A percentile compares a stretch with the other conserved stretches of the same genome.
Evolutionary conservation across 345 rosid genomes (phyloP).

Genomic region (Diplotaxis tenuifolia): DNA sequence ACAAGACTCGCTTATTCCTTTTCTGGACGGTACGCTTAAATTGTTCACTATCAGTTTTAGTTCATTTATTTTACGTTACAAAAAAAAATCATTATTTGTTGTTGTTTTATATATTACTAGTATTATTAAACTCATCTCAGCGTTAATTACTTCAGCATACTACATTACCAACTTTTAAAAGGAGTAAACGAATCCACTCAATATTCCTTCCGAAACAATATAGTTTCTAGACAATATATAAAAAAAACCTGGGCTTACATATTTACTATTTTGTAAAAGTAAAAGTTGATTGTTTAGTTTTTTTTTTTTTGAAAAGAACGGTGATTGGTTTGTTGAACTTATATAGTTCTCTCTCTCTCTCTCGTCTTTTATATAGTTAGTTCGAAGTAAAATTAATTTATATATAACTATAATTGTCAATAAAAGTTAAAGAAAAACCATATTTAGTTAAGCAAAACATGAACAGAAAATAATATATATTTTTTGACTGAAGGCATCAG

Average conservation of each 20-base stretch:
- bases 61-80: neutral
- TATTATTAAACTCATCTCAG: neutral
- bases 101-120: neutral
- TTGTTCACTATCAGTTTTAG: neutral
- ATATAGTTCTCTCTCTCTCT: too few species aligned
- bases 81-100: neutral
- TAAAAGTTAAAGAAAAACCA: neutral
- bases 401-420: neutral
- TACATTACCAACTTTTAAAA: neutral
- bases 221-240: neutral
- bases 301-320: too few species aligned
- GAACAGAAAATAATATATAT: neutral
- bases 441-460: neutral
- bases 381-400: too few species aligned
- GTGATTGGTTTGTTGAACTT: too few species aligned
- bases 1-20: neutral
- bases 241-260: too few species aligned
- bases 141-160: neutral
- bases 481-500: too few species aligned
- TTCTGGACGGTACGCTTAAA: neutral
- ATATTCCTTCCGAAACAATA: neutral
- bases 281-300: too few species aligned
- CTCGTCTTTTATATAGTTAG: too few species aligned
- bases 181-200: neutral
- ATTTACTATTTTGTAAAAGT: too few species aligned